Conservation (phyloP, 2,329 filamentous ascomycete genomes). For the Claviceps spartinae region DNA sequence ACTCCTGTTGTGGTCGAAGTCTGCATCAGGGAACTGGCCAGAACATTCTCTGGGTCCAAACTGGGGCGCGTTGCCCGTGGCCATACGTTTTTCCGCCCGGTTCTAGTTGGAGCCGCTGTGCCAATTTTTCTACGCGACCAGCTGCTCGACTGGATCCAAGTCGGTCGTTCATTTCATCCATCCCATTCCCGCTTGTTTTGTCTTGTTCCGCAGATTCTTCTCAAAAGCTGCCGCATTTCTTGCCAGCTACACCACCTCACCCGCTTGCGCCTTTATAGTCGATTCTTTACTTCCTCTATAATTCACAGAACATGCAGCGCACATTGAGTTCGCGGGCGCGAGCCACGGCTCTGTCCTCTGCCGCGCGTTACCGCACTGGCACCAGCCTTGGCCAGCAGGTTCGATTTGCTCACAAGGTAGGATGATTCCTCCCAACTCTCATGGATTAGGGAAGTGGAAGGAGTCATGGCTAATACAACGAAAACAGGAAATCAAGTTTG, state of each 20-base stretch:
- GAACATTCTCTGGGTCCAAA: slow-evolving; percentile 8
- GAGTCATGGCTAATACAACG: neutral
- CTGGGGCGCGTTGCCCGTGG: slow-evolving; percentile 7
- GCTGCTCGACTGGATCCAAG: slow-evolving; percentile 5
- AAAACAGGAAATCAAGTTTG: slow-evolving; percentile 86
- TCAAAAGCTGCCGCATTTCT: slow-evolving; percentile 4
- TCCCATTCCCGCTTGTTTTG: neutral
- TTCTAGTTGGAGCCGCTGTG: slow-evolving; percentile 14
- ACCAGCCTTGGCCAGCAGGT: slow-evolving; percentile 70
- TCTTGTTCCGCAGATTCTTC: slow-evolving; percentile 3
- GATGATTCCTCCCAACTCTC: neutral
- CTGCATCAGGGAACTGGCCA: slow-evolving; percentile 4
- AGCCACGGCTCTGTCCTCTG: slow-evolving; percentile 65
- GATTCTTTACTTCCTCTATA: slow-evolving; percentile 22
- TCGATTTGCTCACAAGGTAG: slow-evolving; percentile 93
- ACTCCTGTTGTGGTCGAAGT: neutral
- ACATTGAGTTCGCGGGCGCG: slow-evolving; percentile 71
- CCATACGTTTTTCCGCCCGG: slow-evolving; percentile 25
- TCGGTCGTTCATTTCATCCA: slow-evolving; percentile 5
- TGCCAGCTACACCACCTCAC: slow-evolving; percentile 13
- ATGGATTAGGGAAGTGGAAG: neutral
- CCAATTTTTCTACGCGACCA: slow-evolving; percentile 26
- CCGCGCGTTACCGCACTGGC: slow-evolving; percentile 50
- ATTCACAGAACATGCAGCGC: slow-evolving; percentile 69
- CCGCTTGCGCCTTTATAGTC: slow-evolving; percentile 10